A percentile compares a stretch with the other conserved stretches of the same genome.
phyloP scores from a whole-genome alignment of 2,329 filamentous ascomycete species.

The Aureobasidium uvarum region DNA sequence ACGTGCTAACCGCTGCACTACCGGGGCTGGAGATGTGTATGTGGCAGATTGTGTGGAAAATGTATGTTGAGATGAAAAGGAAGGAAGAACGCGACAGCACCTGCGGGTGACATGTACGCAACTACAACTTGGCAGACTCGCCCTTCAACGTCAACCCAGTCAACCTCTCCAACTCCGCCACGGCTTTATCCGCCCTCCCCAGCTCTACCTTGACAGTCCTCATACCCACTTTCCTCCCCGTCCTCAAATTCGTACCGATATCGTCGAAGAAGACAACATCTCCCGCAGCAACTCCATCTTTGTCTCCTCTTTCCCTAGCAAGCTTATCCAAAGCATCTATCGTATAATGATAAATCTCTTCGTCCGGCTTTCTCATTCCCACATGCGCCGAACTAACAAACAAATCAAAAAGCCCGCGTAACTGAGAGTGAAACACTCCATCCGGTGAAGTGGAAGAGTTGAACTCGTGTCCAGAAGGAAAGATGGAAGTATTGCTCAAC shows the following conservation, averaged over 20 bases:
- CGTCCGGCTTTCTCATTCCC: constrained; percentile 83
- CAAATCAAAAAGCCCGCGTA: constrained; percentile 73
- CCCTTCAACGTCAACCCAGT: constrained; percentile 62
- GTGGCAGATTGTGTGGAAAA: too few relatives aligned
- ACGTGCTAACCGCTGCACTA: too few relatives aligned
- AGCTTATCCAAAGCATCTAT: constrained; percentile 64
- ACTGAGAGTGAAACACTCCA: constrained; percentile 46
- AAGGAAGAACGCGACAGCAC: too few relatives aligned
- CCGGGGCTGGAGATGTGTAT: too few relatives aligned
- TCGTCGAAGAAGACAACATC: constrained; percentile 90
- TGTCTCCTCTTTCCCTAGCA: constrained; percentile 55
- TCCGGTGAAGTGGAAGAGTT: constrained; percentile 49
- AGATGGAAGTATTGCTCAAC: constrained; percentile 85
- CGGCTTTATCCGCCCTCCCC: constrained; percentile 74
- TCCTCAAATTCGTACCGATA: constrained; percentile 90
- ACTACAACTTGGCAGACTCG: background rate
- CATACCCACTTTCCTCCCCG: constrained; percentile 70
- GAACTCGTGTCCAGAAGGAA: constrained; percentile 70
- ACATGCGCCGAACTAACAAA: constrained; percentile 86
- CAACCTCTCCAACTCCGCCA: constrained; percentile 72
- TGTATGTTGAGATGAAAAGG: too few relatives aligned
- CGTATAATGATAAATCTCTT: constrained; percentile 73
- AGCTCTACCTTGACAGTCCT: constrained; percentile 80
- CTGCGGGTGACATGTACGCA: too few relatives aligned
- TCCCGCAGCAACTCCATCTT: constrained; percentile 56